phyloP scores from a whole-genome alignment of 2,329 filamentous ascomycete genomes.

The Alternaria brassicicola region DNA sequence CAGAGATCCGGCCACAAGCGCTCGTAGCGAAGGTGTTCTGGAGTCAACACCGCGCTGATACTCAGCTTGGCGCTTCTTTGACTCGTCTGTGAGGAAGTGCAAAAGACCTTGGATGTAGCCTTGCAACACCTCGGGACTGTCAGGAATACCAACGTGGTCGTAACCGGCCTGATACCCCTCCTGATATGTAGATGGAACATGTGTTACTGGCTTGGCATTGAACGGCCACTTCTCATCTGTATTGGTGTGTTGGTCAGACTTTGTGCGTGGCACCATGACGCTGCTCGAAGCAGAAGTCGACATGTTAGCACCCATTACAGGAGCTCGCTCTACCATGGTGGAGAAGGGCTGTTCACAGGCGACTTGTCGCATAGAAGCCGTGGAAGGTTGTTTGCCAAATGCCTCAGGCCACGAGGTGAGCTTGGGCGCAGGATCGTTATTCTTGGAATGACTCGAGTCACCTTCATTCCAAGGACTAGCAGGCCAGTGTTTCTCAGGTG shows the following conservation, averaged over 20 bases:
- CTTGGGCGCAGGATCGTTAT: slow-evolving; percentile 31
- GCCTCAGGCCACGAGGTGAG: slow-evolving; percentile 42
- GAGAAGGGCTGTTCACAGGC: slow-evolving; percentile 8
- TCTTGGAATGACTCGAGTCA: slow-evolving; percentile 27
- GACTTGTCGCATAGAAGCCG: slow-evolving; percentile 24
- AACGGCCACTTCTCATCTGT: slow-evolving; percentile 34
- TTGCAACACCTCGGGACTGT: slow-evolving; percentile 40
- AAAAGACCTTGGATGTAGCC: slow-evolving; percentile 44
- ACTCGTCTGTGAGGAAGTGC: slow-evolving; percentile 37
- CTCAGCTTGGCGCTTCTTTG: slow-evolving; percentile 25
- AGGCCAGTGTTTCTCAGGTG: slow-evolving; percentile 47
- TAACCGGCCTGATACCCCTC: slow-evolving; percentile 48
- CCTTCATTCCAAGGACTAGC: slow-evolving; percentile 45
- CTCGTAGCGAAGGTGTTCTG: slow-evolving; percentile 34
- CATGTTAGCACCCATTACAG: slow-evolving; percentile 5
- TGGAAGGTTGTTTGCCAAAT: slow-evolving; percentile 33
- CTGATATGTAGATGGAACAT: slow-evolving; percentile 45
- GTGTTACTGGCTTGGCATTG: slow-evolving; percentile 23
- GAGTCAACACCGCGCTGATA: slow-evolving; percentile 19
- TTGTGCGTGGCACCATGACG: slow-evolving; percentile 14
- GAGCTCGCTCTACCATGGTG: slow-evolving; percentile 12
- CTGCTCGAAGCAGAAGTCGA: slow-evolving; percentile 20
- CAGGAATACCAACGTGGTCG: slow-evolving; percentile 43
- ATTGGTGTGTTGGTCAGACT: slow-evolving; percentile 24
- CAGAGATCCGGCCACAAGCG: slow-evolving; percentile 29